Conservation (phyloP, 768 basidiomycete species). For the Hygrophoropsis aurantiaca region DNA sequence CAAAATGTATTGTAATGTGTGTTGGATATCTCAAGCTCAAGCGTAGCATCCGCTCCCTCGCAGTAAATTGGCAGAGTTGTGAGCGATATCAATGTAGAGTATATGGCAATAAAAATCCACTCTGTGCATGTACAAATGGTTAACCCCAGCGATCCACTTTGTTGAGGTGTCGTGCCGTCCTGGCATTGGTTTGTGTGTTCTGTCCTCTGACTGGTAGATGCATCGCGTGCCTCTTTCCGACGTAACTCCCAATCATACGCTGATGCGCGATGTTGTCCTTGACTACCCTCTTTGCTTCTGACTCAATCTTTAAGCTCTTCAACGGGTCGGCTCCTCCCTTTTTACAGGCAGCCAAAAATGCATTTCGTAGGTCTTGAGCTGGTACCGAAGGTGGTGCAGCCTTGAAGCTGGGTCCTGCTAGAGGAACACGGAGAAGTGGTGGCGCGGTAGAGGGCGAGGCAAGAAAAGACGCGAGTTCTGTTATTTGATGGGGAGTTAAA, state of each 20-base stretch:
- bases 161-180: conserved; percentile 90
- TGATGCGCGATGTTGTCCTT: conserved; percentile 92
- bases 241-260: conserved; percentile 91
- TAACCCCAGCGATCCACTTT: conserved; percentile 63
- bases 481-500: conserved; percentile 84
- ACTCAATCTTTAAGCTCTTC: conserved; percentile 79
- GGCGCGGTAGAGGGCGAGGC: conserved; percentile 83
- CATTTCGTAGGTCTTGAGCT: conserved; percentile 25
- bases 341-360: conserved; percentile 32
- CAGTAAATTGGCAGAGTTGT: no score
- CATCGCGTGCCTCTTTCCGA: conserved; percentile 92
- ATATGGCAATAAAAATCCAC: no score
- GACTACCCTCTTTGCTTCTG: conserved; percentile 78
- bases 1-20: no score
- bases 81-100: no score
- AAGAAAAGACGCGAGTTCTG: conserved; percentile 89
- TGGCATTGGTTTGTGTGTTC: conserved; percentile 86
- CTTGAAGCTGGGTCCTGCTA: conserved; percentile 55
- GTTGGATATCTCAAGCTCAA: no score
- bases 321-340: conserved; percentile 57
- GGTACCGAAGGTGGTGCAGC: conserved; percentile 44
- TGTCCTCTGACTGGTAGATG: conserved; percentile 93
- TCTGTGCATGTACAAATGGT: conserved; percentile 8
- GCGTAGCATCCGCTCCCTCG: no score
- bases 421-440: conserved; percentile 62